Conservation (phyloP, 1,284 basidiomycete species). For the Baeospora myosura region DNA sequence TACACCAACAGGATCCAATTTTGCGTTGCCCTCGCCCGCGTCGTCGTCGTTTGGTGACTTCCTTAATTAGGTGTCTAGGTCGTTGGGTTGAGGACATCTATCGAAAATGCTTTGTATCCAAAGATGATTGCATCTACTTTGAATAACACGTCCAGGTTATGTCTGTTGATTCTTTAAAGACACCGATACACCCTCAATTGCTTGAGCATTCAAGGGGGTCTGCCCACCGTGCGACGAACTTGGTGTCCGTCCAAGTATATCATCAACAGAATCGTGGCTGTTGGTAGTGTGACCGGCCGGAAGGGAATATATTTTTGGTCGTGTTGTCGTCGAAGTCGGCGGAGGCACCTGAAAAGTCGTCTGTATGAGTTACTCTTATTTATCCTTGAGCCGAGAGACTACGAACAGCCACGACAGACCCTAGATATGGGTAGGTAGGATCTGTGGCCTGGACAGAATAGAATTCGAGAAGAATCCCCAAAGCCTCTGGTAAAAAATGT, state of each 20-base stretch:
- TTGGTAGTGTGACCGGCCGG: constrained; percentile 14
- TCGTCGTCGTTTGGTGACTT: too few relatives aligned
- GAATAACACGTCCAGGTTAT: too few relatives aligned
- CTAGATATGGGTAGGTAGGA: constrained; percentile 41
- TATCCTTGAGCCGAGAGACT: constrained; percentile 7
- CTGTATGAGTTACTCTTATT: constrained; percentile 11
- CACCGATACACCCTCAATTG: too few relatives aligned
- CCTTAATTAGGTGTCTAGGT: too few relatives aligned
- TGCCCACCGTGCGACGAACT: constrained; percentile 50
- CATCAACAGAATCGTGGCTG: constrained; percentile 17
- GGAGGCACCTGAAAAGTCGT: constrained; percentile 32
- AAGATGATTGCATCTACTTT: too few relatives aligned
- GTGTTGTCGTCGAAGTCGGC: constrained; percentile 27
- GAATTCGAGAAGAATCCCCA: constrained; percentile 65
- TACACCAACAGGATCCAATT: too few relatives aligned
- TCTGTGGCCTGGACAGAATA: constrained; percentile 56
- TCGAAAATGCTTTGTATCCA: too few relatives aligned
- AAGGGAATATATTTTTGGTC: constrained; percentile 24
- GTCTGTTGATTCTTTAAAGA: too few relatives aligned
- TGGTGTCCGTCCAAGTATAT: constrained; percentile 41
- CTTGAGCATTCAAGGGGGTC: constrained; percentile 40
- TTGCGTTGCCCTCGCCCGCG: too few relatives aligned
- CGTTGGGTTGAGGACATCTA: too few relatives aligned
- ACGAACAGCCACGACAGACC: constrained; percentile 44
- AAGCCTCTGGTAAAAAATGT: constrained; percentile 37